Conservation (phyloP, 192 early-diverging fungal genomes). For the Lobosporangium transversale region DNA sequence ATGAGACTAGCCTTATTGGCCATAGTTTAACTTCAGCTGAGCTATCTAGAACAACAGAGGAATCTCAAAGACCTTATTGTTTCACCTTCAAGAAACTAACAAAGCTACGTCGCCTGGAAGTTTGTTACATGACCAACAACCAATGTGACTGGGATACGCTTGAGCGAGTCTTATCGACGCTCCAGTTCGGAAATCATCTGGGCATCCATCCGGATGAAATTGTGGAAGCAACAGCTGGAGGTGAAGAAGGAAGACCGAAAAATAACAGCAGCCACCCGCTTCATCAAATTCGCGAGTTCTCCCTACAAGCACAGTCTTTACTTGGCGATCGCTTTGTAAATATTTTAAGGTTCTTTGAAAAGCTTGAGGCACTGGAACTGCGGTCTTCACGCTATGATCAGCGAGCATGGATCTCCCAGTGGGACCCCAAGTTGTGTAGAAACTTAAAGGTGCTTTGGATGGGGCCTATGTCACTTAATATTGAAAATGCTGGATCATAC, state of each 20-base stretch:
- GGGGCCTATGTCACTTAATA: neutral
- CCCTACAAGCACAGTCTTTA: neutral
- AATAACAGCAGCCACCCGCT: neutral
- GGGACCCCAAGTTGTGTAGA: constrained; percentile 5
- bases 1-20: neutral
- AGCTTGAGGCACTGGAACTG: constrained; percentile 26
- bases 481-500: neutral
- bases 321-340: neutral
- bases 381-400: neutral
- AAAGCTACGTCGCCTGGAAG: constrained; percentile 16
- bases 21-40: neutral
- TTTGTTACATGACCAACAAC: constrained; percentile 15
- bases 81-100: constrained; percentile 26
- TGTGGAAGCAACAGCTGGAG: neutral
- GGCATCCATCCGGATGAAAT: too few species aligned
- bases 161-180: constrained; percentile 12
- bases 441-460: constrained; percentile 12
- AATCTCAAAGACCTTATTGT: constrained; percentile 15
- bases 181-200: constrained; percentile 6
- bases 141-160: constrained; percentile 23
- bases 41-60: neutral
- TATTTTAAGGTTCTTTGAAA: constrained; percentile 7
- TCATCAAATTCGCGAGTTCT: constrained; percentile 8
- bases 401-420: constrained; percentile 2
- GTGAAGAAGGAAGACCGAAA: neutral